Percentiles rank a stretch among this genome's conserved stretches.
Conservation (phyloP, 495 filamentous ascomycete species). For the Amorphotheca resinae region DNA sequence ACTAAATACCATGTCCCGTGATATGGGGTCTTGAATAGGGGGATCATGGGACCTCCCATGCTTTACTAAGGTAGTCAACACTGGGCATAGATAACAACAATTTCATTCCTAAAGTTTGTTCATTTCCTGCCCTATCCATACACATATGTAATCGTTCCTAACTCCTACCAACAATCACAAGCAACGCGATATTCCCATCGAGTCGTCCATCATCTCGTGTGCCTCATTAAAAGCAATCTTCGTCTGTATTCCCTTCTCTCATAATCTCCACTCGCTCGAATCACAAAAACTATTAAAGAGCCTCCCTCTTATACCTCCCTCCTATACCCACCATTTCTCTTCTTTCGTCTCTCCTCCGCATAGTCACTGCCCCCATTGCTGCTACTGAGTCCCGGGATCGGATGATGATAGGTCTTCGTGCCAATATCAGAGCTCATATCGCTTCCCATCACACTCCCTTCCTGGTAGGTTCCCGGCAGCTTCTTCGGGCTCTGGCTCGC, state of each 20-base stretch:
- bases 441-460: slow-evolving; percentile 8
- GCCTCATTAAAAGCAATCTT: too few species aligned
- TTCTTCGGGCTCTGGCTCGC: slow-evolving; percentile 19
- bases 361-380: slow-evolving; percentile 30
- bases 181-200: not conserved
- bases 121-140: too few species aligned
- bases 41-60: not conserved
- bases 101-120: too few species aligned
- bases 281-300: too few species aligned
- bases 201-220: too few species aligned
- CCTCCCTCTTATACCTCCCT: too few species aligned
- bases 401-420: slow-evolving; percentile 70
- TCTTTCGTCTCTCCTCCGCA: slow-evolving; percentile 32
- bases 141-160: too few species aligned
- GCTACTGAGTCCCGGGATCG: slow-evolving; percentile 57
- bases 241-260: too few species aligned
- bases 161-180: too few species aligned
- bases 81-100: too few species aligned
- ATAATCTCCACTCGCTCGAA: too few species aligned
- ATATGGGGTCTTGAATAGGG: not conserved
- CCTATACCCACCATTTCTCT: slow-evolving; percentile 18
- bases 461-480: slow-evolving; percentile 11
- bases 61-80: not conserved
- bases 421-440: slow-evolving; percentile 49
- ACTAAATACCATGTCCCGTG: too few species aligned